Base-by-base conservation (phyloP, 2,329 filamentous ascomycete species). In the Emmonsiellopsis sp. region DNA sequence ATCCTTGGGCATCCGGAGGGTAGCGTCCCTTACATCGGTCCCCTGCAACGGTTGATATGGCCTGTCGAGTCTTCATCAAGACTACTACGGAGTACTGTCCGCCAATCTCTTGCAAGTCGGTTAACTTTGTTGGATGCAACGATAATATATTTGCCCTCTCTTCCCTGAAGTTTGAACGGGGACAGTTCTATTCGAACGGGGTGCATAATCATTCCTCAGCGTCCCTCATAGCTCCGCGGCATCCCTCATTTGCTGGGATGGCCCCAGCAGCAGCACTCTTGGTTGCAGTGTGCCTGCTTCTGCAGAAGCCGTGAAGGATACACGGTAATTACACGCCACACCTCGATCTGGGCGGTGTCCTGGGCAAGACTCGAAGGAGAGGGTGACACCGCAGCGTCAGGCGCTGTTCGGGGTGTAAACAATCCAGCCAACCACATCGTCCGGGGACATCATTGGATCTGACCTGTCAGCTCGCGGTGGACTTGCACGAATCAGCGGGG, bases 211-310 rank as follows among this genome's bases (percentile, higher is more conserved):
- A 33, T 45, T 6, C 27, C 43, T 11, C 31, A 8, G 17, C 27
- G 6, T n/a, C 32, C 5, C 7, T 10, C 10, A 34, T 31, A 9
- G 27, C 27, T n/a, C 11, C 17, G 1, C 33, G 13, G 11, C 8
- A 33, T 6, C 8, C 10, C 33, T 33, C 42, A 27, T 43, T 5
- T 21, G 6, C 17, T 27, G 8, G 31, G 8, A 37, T 37, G 34
- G 9, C 13, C 9, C 36, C 36, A 39, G 36, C 46, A 36, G 6
- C 21, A 9, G 13, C 10, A 13, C 33, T 31, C n/a, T 49, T 31
- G 46, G 46, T 39, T 31, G 46, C 17, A 49, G 27, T 39, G 46
- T 49, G 34, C 46, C 46, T 49, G 46, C 34, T 49, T 49, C 36
- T 40, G 17, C 46, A 49, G 46, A 48, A 2, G 13, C 17, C n/a